phyloP scores from a whole-genome alignment of 805 yeast genomes.

The Yarrowia sp. region DNA sequence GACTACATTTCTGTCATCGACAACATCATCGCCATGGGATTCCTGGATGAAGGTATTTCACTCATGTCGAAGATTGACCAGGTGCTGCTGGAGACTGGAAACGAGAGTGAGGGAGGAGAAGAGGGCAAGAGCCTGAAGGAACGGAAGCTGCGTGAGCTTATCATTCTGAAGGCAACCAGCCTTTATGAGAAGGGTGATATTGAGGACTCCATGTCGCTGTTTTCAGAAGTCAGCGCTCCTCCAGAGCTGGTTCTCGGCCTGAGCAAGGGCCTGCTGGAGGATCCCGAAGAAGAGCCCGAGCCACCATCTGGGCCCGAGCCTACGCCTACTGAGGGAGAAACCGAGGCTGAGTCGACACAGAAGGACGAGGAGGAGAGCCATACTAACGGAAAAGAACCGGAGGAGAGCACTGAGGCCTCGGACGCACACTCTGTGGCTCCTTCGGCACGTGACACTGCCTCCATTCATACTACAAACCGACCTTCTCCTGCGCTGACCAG shows the following conservation, averaged over 20 bases:
- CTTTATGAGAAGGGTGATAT: conserved; percentile 39
- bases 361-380: background rate
- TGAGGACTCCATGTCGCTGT: conserved; percentile 45
- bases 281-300: background rate
- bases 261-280: conserved; percentile 32
- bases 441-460: background rate
- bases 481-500: conserved; percentile 35
- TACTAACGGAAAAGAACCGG: background rate
- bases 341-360: background rate
- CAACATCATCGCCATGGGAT: conserved; percentile 36
- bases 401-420: background rate
- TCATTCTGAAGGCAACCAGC: conserved; percentile 43
- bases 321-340: background rate
- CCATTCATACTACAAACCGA: background rate
- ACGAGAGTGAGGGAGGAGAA: background rate
- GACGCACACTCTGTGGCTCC: background rate
- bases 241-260: conserved; percentile 52
- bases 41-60: conserved; percentile 47
- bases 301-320: no score
- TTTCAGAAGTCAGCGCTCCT: conserved; percentile 57
- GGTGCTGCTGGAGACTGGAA: conserved; percentile 28
- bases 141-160: conserved; percentile 45
- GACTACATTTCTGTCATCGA: conserved; percentile 41
- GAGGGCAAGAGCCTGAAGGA: conserved; percentile 34
- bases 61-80: conserved; percentile 41